Evolutionary conservation across 208 protist genomes (phyloP).

Genomic region (Leishmania amazonensis): DNA sequence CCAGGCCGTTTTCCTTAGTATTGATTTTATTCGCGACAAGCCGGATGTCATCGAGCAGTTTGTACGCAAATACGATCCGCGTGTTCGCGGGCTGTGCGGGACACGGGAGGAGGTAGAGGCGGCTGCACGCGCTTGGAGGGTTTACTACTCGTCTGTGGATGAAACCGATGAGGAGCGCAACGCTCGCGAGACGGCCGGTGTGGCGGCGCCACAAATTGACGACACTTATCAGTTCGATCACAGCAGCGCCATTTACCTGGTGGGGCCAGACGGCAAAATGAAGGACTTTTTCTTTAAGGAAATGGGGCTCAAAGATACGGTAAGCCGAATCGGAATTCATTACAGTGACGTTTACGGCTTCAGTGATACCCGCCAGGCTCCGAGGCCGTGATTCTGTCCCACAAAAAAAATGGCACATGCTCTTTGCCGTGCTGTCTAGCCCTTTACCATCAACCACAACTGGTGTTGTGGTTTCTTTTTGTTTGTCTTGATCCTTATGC

Average conservation of each 20-base stretch:
- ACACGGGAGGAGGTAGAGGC: slow-evolving; percentile 48
- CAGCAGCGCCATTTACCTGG: slow-evolving; percentile 86
- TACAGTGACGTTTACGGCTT: slow-evolving; percentile 78
- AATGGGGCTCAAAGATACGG: slow-evolving; percentile 69
- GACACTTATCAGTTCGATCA: slow-evolving; percentile 90
- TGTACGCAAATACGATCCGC: slow-evolving; percentile 61
- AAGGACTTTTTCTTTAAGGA: slow-evolving; percentile 90
- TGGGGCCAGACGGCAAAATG: slow-evolving; percentile 86
- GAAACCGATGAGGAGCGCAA: slow-evolving; percentile 79
- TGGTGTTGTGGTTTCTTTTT: slow-evolving; percentile 11
- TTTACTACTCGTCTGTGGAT: slow-evolving; percentile 85
- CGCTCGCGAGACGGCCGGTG: slow-evolving; percentile 59
- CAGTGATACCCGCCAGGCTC: slow-evolving; percentile 42
- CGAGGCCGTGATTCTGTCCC: neutral
- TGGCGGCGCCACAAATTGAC: slow-evolving; percentile 54
- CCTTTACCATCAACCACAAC: neutral
- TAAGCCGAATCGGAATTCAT: slow-evolving; percentile 72
- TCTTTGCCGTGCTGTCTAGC: neutral
- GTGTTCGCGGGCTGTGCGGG: slow-evolving; percentile 68
- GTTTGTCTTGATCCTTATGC: neutral
- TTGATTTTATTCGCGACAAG: slow-evolving; percentile 80
- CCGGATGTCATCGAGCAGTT: slow-evolving; percentile 70
- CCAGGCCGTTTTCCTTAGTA: slow-evolving; percentile 78
- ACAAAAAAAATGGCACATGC: neutral
- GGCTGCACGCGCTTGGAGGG: slow-evolving; percentile 68